Base-by-base conservation (phyloP, 345 rosid genomes). In the Moricandia moricandioides region DNA sequence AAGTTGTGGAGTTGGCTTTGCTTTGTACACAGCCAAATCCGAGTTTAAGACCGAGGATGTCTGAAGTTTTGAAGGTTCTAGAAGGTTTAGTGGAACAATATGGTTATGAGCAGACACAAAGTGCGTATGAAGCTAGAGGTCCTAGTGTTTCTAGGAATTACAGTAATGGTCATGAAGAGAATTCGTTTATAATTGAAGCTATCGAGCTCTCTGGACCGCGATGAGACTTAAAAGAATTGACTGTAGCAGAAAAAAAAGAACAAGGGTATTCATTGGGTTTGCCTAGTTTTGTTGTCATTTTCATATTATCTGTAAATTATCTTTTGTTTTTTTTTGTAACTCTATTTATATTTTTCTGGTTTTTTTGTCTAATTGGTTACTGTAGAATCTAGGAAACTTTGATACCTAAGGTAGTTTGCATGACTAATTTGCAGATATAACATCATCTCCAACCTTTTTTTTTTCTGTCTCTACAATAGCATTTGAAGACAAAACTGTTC, bases 141-240 rank as follows among this genome's bases (percentile, higher is more conserved):
- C 82, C 73, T 65, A 85, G 86, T 77, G 88, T 86, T 78, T 84
- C 89, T 5, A 79, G 91, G 80, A 82, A 77, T 52, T 80, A 76
- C 39, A 90, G 89, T 16, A 86, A 85, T 63, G 64, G 82, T 62
- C 91, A 73, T 30, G 96, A 90, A 54, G 91, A 84, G 16, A 84
- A 92, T 73, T 95, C 99, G 5, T 88, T 90, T 83, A 89, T 92
- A 79, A 81, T 92, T 3, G 97, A 95, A 88, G 91, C 99, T 9
- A 90, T 95, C 72, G 99, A 95, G 79, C 99, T 95, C 31, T 95
- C 97, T 0, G 97, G 99, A 84, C 99, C 99, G 49, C 73, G 99
- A 54, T 95, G 78, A 77, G 13, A 75, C 73, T 59, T 9, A 0
- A 16, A 67, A 51, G 21, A 52, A 21, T 17, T 39, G 17, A 39